A percentile compares a stretch with the other conserved stretches of the same genome.
Evolutionary conservation across 1,284 basidiomycete genomes (phyloP).

Genomic region (Schizophyllum commune): DNA sequence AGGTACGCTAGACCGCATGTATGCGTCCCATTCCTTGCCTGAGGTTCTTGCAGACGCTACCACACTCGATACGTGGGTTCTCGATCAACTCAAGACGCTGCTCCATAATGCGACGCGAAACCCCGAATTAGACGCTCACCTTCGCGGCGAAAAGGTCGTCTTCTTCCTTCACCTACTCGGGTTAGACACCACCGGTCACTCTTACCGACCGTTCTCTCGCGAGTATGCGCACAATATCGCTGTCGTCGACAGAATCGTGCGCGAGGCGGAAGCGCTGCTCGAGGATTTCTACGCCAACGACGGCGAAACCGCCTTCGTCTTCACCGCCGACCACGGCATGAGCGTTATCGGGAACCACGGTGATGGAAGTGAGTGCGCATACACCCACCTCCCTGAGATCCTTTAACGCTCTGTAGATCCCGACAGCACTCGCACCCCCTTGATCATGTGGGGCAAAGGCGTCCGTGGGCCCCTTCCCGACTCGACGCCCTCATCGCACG

Average conservation of each 20-base stretch:
- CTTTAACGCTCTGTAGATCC: slow-evolving; percentile 47
- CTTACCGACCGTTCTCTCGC: slow-evolving; percentile 80
- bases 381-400: neutral
- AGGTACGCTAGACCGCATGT: slow-evolving; percentile 33
- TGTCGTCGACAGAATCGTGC: slow-evolving; percentile 76
- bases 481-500: slow-evolving; percentile 49
- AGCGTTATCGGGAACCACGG: slow-evolving; percentile 85
- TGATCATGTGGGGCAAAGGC: slow-evolving; percentile 82
- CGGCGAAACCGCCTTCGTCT: slow-evolving; percentile 70
- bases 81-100: slow-evolving; percentile 56
- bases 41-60: slow-evolving; percentile 55
- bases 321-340: slow-evolving; percentile 92
- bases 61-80: slow-evolving; percentile 73
- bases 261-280: slow-evolving; percentile 57
- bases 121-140: slow-evolving; percentile 35
- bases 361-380: slow-evolving; percentile 59
- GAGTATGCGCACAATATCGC: slow-evolving; percentile 86
- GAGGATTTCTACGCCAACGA: slow-evolving; percentile 55
- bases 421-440: slow-evolving; percentile 81
- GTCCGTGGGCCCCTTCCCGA: slow-evolving; percentile 59
- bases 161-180: slow-evolving; percentile 86
- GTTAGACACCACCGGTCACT: slow-evolving; percentile 83
- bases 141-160: slow-evolving; percentile 54
- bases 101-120: slow-evolving; percentile 58
- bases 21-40: neutral